Percentiles rank a stretch among this genome's conserved stretches.
These are phyloP conservation scores for Eucalyptus cloeziana DNA, from an alignment of 345 rosid species.

Conservation along the genomic window DNA sequence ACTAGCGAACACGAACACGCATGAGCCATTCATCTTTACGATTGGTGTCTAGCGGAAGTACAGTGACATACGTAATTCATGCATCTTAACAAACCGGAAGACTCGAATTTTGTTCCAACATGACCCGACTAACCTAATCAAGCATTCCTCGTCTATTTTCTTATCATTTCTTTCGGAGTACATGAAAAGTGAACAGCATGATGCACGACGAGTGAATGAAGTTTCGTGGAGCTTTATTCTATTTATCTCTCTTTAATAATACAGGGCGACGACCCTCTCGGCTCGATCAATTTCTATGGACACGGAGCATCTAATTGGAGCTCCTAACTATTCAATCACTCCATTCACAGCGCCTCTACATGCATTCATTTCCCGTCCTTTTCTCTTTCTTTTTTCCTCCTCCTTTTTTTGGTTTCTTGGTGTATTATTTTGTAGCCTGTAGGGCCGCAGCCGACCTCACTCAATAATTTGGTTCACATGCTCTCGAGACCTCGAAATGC, in stretches of 20 bases:
- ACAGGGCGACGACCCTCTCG: neutral
- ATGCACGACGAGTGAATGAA: neutral
- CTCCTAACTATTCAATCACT: neutral
- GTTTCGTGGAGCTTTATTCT: neutral
- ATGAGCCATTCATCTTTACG: neutral
- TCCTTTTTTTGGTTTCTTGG: neutral
- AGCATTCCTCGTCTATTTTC: neutral
- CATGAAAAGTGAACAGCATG: neutral
- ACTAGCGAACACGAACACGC: neutral
- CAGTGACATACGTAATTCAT: neutral
- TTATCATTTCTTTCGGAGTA: neutral
- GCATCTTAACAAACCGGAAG: neutral
- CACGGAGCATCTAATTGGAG: neutral
- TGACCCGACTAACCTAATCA: neutral
- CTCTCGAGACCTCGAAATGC: neutral
- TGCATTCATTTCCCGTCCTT: neutral
- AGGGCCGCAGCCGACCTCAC: neutral
- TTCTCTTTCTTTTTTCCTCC: neutral
- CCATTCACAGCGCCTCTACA: neutral
- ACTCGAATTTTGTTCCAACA: neutral
- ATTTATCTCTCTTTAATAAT: neutral
- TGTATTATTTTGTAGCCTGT: neutral
- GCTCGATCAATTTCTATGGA: neutral
- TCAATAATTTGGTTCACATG: conserved; percentile 2
- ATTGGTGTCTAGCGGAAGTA: neutral